Evolutionary conservation across 1,139 yeast genomes (phyloP), one percentile per base, ranked within the genome.

Genomic region (Kodamaea arcana): DNA sequence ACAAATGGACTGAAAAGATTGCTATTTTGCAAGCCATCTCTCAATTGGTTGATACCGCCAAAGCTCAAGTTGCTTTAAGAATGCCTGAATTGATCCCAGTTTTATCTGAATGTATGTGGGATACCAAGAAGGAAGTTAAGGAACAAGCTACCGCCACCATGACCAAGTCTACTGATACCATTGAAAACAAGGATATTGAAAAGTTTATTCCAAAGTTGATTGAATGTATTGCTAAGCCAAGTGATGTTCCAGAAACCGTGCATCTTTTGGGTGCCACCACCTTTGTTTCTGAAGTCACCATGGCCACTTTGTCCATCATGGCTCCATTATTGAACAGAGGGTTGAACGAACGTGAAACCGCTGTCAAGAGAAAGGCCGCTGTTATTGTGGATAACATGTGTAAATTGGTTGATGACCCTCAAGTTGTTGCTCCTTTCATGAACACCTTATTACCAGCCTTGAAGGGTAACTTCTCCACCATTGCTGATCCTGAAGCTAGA

Each of bases 401-500:
- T 85, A 92, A 92, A 78, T 86, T 92, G 73, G 98, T 92, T 75
- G 97, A 92, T 64, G 98, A 92, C 69, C 98, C 98, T 56, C 97
- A 92, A 78, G 92, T 92, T 63, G 95, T 92, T 74, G 97, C 97
- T 77, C 98, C 98, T 56, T 92, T 92, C 84, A 76, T 92, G 85
- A 75, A 77, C 71, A 85, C 83, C 66, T 81, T 92, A 64, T 84
- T 87, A 76, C 98, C 98, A 66, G 87, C 97, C 60, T 80, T 92
- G 70, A 86, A 87, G 81, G 67, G 80, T 65, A 92, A 92, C 86
- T 80, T 82, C 74, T 72, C 85, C 62, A 87, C 86, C 75, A 87
- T 92, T 75, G 98, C 98, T 65, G 98, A 92, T 73, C 98, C 98
- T 63, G 98, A 92, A 77, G 98, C 97, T 54, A 94, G 98, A 79